A percentile compares a stretch with the other conserved stretches of the same genome.
These are phyloP conservation scores for Plasmodium inui DNA, from an alignment of 169 alveolate species.

Conservation along the genomic window DNA sequence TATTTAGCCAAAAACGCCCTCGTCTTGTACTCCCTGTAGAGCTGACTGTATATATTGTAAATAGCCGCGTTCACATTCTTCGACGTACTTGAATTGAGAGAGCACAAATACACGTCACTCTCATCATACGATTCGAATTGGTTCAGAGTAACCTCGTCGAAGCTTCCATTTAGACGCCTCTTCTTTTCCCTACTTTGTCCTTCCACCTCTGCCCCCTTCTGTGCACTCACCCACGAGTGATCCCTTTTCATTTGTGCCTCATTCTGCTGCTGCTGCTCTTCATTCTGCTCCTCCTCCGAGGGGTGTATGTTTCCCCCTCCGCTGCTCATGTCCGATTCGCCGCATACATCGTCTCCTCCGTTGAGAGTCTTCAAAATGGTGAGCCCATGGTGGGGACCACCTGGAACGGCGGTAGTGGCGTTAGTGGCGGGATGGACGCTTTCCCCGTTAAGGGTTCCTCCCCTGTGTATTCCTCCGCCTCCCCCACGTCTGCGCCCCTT, in stretches of 20 bases:
- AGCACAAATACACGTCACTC: slow-evolving; percentile 40
- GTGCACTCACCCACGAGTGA: not conserved
- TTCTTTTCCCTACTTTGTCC: not conserved
- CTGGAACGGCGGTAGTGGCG: not conserved
- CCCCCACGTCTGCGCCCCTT: not conserved
- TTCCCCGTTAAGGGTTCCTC: not conserved
- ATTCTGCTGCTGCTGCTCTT: not conserved
- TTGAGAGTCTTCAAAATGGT: not conserved
- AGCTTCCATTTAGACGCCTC: not conserved
- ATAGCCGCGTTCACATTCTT: slow-evolving; percentile 53
- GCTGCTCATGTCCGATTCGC: not conserved
- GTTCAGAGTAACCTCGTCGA: not conserved
- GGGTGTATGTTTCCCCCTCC: not conserved
- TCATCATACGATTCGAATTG: not conserved
- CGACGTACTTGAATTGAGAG: slow-evolving; percentile 43
- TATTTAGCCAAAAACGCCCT: not conserved
- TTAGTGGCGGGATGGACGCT: not conserved
- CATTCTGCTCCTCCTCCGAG: not conserved
- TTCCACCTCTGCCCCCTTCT: not conserved
- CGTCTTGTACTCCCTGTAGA: slow-evolving; percentile 65
- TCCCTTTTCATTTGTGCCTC: not conserved
- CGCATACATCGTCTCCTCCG: not conserved
- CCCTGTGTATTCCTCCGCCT: not conserved
- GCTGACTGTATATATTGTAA: slow-evolving; percentile 41
- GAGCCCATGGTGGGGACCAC: not conserved